Base-by-base conservation (phyloP, 2,329 filamentous ascomycete genomes). In the Fusarium solani-melongenae region DNA sequence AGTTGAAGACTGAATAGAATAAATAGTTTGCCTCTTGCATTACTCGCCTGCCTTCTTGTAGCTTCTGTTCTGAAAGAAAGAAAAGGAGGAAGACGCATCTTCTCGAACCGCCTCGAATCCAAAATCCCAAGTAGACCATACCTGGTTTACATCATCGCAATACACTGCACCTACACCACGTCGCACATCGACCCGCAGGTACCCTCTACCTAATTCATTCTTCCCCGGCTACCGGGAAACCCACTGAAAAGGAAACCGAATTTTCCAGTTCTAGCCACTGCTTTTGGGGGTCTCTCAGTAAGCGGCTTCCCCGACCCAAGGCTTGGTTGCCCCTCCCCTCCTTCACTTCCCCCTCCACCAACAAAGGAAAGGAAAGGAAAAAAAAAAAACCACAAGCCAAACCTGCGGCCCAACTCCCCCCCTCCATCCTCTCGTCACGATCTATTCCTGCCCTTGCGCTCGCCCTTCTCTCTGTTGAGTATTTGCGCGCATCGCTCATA, bases 401-500 rank as follows among this genome's bases (percentile, higher is more conserved):
- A 64, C 64, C 64, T 65, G 64, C 63, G 58, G 70, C 71, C 71
- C 57, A 70, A 73, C 67, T 57, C 39, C 62, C 72, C 69, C 72
- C 70, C 72, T 64, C 63, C 67, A 73, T 68, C 59, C 62, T 70
- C 70, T 68, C 59, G 60, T 70, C 70, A 67, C 64, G 60, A 73
- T 71, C 64, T 57, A 71, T 62, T 49, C 27, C 67, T 67, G 65
- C 66, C 67, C 71, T 65, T 71, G 67, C 72, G 53, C 72, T 65
- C 65, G 57, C 41, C 49, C 53, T 33, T 69, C 41, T 44, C 41
- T 68, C 67, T 71, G 67, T 67, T 70, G 75, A 77, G 75, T 71
- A 70, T 67, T 74, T 53, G 53, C 60, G 65, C 58, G 67, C 61
- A 73, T 71, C 71, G 71, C 67, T 72, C 56, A 63, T 49, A 41